phyloP scores from a whole-genome alignment of 306 rosid genomes.

The Argentina anserina region DNA sequence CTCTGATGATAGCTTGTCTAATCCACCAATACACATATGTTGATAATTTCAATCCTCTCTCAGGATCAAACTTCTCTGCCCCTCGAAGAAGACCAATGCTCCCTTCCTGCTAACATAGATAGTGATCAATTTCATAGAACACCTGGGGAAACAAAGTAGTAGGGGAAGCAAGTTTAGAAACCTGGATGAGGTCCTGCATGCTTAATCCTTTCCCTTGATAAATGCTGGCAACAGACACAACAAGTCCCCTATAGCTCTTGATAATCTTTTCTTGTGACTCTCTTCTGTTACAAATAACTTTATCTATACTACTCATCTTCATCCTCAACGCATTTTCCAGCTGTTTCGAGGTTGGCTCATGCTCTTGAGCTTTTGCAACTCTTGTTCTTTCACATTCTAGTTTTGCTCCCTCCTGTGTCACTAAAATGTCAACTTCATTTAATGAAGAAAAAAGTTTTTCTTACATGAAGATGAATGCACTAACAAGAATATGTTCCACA shows the following conservation, averaged over 20 bases:
- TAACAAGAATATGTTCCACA: background rate
- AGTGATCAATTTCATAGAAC: slow-evolving; percentile 1
- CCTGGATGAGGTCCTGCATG: slow-evolving; percentile 85
- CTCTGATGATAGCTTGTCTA: slow-evolving; percentile 69
- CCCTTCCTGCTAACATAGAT: slow-evolving; percentile 59
- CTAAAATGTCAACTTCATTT: background rate
- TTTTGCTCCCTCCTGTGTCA: slow-evolving; percentile 58
- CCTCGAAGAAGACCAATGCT: slow-evolving; percentile 79
- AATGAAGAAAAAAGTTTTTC: background rate
- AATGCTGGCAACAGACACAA: slow-evolving; percentile 59
- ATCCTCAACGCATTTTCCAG: slow-evolving; percentile 28
- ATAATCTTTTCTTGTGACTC: slow-evolving; percentile 54
- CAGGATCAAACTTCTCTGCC: slow-evolving; percentile 67
- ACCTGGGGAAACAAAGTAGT: slow-evolving; percentile 12
- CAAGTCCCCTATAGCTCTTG: slow-evolving; percentile 48
- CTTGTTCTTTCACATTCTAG: slow-evolving; percentile 42
- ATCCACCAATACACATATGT: slow-evolving; percentile 94
- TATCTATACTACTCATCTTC: slow-evolving; percentile 42
- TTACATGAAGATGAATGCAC: background rate
- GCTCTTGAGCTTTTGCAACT: slow-evolving; percentile 36
- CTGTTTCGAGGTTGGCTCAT: slow-evolving; percentile 34
- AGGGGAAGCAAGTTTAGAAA: slow-evolving; percentile 24
- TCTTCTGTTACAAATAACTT: slow-evolving; percentile 42
- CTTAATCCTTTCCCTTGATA: slow-evolving; percentile 74
- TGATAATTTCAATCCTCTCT: slow-evolving; percentile 64